These are phyloP conservation scores for Fusarium sp. DNA, from an alignment of 2,329 filamentous ascomycete species.

Conservation along the genomic window DNA sequence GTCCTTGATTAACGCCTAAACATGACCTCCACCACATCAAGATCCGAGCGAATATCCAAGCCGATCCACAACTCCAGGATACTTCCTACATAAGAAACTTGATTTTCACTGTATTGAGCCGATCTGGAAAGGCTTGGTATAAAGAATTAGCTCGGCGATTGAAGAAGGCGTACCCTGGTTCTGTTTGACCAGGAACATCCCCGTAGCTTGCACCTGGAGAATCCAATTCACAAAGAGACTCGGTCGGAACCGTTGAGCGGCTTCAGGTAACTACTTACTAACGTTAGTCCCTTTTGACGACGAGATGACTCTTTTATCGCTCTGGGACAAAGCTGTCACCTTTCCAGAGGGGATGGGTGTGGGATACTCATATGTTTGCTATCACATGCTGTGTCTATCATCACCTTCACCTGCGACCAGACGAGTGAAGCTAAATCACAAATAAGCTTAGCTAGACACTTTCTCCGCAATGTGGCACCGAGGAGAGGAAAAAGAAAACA, in stretches of 20 bases:
- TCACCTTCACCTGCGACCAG: background rate
- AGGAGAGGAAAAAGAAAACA: background rate
- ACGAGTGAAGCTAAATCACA: background rate
- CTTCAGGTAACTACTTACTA: constrained; percentile 5
- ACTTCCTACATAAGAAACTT: constrained; percentile 34
- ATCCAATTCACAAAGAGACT: constrained; percentile 10
- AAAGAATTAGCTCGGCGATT: constrained; percentile 25
- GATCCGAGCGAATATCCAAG: constrained; percentile 14
- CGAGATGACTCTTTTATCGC: constrained; percentile 31
- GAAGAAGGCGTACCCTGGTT: constrained; percentile 35
- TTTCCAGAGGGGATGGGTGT: background rate
- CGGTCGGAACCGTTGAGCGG: background rate
- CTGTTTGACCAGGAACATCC: constrained; percentile 22
- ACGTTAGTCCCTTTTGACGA: constrained; percentile 23
- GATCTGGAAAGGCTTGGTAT: constrained; percentile 35
- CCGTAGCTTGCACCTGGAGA: constrained; percentile 19
- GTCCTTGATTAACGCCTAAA: constrained; percentile 8
- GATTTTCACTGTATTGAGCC: constrained; percentile 23
- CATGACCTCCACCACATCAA: constrained; percentile 4
- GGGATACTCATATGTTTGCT: constrained; percentile 31
- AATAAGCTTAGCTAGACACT: constrained; percentile 1
- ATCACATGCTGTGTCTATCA: constrained; percentile 3
- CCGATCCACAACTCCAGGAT: constrained; percentile 19
- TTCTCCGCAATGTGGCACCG: constrained; percentile 8
- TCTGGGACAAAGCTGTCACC: constrained; percentile 8